Conservation (phyloP, 1,284 basidiomycete species). For the Heterobasidion occidentale region DNA sequence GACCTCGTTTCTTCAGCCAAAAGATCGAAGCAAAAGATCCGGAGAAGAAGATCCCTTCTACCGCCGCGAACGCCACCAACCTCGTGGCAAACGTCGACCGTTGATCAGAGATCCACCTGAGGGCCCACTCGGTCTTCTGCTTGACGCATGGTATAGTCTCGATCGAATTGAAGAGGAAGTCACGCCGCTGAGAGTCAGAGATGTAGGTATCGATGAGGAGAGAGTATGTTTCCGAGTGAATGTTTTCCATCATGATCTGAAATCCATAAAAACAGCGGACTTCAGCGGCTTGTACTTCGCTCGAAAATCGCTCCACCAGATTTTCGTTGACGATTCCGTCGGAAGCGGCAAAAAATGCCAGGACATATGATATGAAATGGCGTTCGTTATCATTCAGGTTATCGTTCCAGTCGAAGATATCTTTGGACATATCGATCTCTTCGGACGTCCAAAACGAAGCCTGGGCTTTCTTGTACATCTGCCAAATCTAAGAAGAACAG, state of each 20-base stretch:
- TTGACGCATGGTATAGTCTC: slow-evolving; percentile 66
- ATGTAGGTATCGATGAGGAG: slow-evolving; percentile 80
- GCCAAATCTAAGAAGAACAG: slow-evolving; percentile 46
- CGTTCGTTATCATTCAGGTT: slow-evolving; percentile 69
- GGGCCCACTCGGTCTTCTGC: slow-evolving; percentile 66
- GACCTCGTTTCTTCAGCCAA: slow-evolving; percentile 75
- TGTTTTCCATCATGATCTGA: slow-evolving; percentile 81
- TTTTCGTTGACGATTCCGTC: slow-evolving; percentile 82
- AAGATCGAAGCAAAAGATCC: slow-evolving; percentile 66
- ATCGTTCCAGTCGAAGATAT: slow-evolving; percentile 67
- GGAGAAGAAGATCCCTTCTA: slow-evolving; percentile 77
- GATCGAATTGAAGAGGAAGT: slow-evolving; percentile 68
- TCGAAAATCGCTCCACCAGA: slow-evolving; percentile 71
- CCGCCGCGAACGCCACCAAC: slow-evolving; percentile 70
- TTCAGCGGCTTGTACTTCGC: slow-evolving; percentile 70
- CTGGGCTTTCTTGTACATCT: slow-evolving; percentile 62
- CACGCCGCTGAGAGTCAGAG: slow-evolving; percentile 56
- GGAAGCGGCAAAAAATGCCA: slow-evolving; percentile 73
- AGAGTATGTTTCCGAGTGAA: slow-evolving; percentile 74
- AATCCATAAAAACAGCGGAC: slow-evolving; percentile 79
- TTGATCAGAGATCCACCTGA: slow-evolving; percentile 66
- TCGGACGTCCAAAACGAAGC: slow-evolving; percentile 75
- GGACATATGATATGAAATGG: slow-evolving; percentile 72
- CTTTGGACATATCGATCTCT: slow-evolving; percentile 73
- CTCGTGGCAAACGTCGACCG: slow-evolving; percentile 63